Base-by-base conservation (phyloP, 345 rosid genomes). In the Ceriops tagal region DNA sequence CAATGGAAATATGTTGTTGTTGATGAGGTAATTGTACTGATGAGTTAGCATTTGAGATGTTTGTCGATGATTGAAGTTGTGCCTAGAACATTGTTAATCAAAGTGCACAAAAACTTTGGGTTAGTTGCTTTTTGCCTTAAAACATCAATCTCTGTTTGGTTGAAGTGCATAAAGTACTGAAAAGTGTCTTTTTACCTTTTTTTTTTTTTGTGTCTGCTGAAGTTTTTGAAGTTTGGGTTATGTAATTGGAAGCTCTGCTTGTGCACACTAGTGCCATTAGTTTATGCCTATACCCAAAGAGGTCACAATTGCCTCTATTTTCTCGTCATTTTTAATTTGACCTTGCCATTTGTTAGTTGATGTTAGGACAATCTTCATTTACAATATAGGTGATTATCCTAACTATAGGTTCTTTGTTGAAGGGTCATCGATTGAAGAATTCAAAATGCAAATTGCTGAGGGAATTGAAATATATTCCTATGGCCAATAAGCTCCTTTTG, bases 341-440 rank as follows among this genome's bases (percentile, higher is more conserved):
- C 49, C 49, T 1, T 11, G 49, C 49, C 18, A 43, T 43, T 43
- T 43, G 4, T 43, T 43, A 15, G 49, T 43, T 13, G 19, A 43
- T 43, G 49, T 15, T 43, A 11, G 15, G 49, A 13, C 49, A 43
- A 16, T 26, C 16, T 53, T 30, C 16, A 49, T 65, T 52, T 55
- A 5, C 21, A 35, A 30, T 43, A 6, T 24, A 22, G 9, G 34
- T 31, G 21, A 24, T 31, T 70, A 53, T 37, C 47, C 58, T 66
- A 28, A 75, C 35, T 31, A 13, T 62, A 51, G 31, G 53, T 61
- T 47, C 62, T n/a, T 70, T 68, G 13, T 46, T 66, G 37, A 67
- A 95, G 99, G 99, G 99, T 57, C 99, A 95, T 79, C 83, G 99
- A 74, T 73, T 95, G 88, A 95, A 92, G 80, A 95, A 95, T 73